Base-by-base conservation (phyloP, 371 early-diverging fungal genomes). In the Coemansia sp. region DNA sequence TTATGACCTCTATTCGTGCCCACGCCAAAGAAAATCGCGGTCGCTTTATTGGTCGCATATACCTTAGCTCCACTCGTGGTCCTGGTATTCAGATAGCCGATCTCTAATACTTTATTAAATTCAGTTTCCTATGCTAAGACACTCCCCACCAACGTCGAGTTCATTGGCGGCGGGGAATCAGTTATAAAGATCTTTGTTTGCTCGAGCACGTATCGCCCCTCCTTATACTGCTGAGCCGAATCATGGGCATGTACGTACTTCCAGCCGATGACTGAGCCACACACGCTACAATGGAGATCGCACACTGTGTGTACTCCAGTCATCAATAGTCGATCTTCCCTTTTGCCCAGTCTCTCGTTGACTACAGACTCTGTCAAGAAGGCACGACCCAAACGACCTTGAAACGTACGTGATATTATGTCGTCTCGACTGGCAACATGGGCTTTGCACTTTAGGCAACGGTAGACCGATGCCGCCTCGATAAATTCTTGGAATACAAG, bases 301-400 rank as follows among this genome's bases (percentile, higher is more conserved):
- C 80, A 68, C 4, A 87, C 87, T 0, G 79, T 79, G 58, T 87
- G 87, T 36, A 84, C 40, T 0, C 87, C 87, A 5, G 87, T 87
- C 55, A 84, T 85, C 79, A 87, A 81, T 49, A 60, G 55, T 12
- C 83, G 69, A 18, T 79, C 78, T 43, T 81, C 79, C 2, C 66
- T 54, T 4, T 46, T 33, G 32, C 86, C 84, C 40, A 78, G 75
- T 24, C 18, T 32, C 34, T 81, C 68, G 60, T 86, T 86, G 55
- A 84, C 75, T 14, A 75, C 75, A 1, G 62, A 24, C 24, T 75
- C 71, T 0, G 66, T 69, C 47, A 75, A 33, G 32, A 62, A 75
- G n/a, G 75, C 75, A 2, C 71, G 62, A 6, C 75, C 75, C 6
- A 66, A 53, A 1, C 70, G 71, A 0, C 75, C 75, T 29, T 75